Percentiles rank a stretch among this genome's conserved stretches.
Evolutionary conservation across 345 rosid genomes (phyloP).

Genomic region (Atalantia buxifolia): DNA sequence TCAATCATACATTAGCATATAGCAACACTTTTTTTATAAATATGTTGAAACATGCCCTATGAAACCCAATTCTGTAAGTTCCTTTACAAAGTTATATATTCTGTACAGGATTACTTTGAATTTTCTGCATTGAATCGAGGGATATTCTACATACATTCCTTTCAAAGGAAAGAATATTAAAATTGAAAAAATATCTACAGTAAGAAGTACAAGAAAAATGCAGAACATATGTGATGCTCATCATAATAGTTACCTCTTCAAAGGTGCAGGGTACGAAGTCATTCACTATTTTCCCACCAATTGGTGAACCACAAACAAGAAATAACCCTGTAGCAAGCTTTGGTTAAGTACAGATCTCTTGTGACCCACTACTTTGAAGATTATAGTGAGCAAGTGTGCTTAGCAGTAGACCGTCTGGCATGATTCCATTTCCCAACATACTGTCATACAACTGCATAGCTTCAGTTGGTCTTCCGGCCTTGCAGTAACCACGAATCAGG

Average conservation of each 20-base stretch:
- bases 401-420: conserved; percentile 38
- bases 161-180: no score
- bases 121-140: no score
- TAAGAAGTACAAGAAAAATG: background rate
- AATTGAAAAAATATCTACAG: no score
- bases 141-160: no score
- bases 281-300: background rate
- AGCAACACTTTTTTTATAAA: no score
- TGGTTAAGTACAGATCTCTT: background rate
- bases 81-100: no score
- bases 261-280: background rate
- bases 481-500: conserved; percentile 50
- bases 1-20: no score
- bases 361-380: conserved; percentile 14
- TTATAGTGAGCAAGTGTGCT: conserved; percentile 32
- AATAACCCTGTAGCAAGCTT: background rate
- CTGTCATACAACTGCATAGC: conserved; percentile 35
- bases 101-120: no score
- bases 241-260: background rate
- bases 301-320: background rate
- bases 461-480: conserved; percentile 40
- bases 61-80: no score
- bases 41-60: no score
- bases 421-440: conserved; percentile 37
- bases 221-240: background rate